Conservation (phyloP, 192 early-diverging fungal species). For the Backusella mclennaniae region DNA sequence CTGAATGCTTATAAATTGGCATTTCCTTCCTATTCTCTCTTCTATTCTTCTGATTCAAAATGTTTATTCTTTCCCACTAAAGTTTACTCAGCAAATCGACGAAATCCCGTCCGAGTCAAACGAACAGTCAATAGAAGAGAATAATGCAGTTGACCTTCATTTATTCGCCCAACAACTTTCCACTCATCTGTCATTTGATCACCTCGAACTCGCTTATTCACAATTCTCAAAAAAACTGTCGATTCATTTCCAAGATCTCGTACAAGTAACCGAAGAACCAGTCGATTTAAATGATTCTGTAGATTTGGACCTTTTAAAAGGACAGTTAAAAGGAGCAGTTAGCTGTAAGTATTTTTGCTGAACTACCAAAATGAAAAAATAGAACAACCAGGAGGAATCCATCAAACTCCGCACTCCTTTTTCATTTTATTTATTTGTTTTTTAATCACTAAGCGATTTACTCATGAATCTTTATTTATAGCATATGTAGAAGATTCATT, state of each 20-base stretch:
- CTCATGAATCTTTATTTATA: not conserved
- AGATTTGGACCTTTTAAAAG: conserved; percentile 4
- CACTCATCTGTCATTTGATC: conserved; percentile 7
- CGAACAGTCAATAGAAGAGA: not conserved
- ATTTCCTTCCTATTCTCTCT: not conserved
- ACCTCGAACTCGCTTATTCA: conserved; percentile 3
- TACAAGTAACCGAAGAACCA: conserved; percentile 9
- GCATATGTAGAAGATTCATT: conserved; percentile 7
- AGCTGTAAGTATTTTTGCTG: not conserved
- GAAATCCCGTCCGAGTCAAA: not conserved
- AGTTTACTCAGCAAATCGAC: not conserved
- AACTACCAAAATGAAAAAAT: not conserved
- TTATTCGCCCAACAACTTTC: not conserved
- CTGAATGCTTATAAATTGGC: conserved; percentile 2
- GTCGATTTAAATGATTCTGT: conserved; percentile 2
- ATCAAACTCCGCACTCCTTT: not conserved
- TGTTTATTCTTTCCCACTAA: not conserved
- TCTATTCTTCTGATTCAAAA: not conserved
- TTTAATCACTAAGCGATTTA: not conserved
- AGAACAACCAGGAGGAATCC: not conserved
- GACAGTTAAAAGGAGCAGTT: conserved; percentile 10
- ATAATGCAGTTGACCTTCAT: conserved; percentile 6
- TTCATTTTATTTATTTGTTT: not conserved
- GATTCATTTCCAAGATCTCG: conserved; percentile 8
- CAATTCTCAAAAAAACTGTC: conserved; percentile 3